phyloP scores from a whole-genome alignment of 129 eudicot species.

The Ambrosia trifida region DNA sequence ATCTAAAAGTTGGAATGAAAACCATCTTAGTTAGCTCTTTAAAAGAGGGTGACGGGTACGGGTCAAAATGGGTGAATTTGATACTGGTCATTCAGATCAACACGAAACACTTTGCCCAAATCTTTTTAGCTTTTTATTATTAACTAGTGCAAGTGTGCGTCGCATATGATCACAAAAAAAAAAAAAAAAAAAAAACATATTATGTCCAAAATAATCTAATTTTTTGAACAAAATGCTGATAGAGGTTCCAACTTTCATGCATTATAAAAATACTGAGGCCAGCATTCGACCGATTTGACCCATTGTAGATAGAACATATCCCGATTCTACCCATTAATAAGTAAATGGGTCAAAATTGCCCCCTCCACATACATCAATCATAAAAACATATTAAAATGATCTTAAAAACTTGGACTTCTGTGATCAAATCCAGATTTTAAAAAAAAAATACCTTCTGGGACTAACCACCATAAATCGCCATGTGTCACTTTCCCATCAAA shows the following conservation, averaged over 20 bases:
- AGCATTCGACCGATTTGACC: not conserved
- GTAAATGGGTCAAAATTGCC: not conserved
- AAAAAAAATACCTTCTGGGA: constrained; percentile 75
- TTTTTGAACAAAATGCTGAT: not conserved
- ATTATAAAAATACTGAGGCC: not conserved
- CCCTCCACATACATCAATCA: not conserved
- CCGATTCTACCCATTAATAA: not conserved
- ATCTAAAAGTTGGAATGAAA: constrained; percentile 40
- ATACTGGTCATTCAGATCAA: not conserved
- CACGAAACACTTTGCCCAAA: not conserved
- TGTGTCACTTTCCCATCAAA: constrained; percentile 92
- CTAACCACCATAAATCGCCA: constrained; percentile 99
- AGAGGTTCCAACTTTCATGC: not conserved
- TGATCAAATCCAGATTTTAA: not conserved
- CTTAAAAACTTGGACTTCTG: constrained; percentile 5
- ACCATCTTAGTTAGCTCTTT: constrained; percentile 10
- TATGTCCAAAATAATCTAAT: not conserved
- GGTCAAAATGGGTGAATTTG: not conserved
- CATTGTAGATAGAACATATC: not conserved
- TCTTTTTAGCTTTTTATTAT: not conserved
- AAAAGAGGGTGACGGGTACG: not conserved
- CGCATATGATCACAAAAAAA: not conserved
- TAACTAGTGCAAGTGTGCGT: not conserved
- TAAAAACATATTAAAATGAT: not conserved
- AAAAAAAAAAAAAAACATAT: not conserved